Percentiles rank a stretch among this genome's conserved stretches.
Evolutionary conservation across 176 grass and related monocot genomes (phyloP).

Genomic region (Oryza meyeriana): DNA sequence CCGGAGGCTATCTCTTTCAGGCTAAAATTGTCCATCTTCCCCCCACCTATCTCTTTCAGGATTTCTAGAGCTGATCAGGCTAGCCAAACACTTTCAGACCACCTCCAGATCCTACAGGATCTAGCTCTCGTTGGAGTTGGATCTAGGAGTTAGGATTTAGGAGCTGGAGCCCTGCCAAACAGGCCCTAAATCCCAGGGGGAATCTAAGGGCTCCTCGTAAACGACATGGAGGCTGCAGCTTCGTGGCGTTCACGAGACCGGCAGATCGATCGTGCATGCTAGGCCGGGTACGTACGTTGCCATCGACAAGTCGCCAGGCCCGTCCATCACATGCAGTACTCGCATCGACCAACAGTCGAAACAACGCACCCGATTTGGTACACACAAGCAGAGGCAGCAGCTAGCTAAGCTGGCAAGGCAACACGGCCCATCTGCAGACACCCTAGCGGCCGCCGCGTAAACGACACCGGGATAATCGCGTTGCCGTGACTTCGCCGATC

Average conservation of each 20-base stretch:
- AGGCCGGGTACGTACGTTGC: neutral
- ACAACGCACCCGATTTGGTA: neutral
- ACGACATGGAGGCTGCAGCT: conserved; percentile 38
- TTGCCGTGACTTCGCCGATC: neutral
- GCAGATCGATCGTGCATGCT: neutral
- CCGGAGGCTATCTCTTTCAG: too few relatives aligned
- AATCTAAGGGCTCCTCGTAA: conserved; percentile 30
- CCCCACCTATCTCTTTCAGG: too few relatives aligned
- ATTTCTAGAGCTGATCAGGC: too few relatives aligned
- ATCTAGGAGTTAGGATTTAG: too few relatives aligned
- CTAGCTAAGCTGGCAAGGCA: too few relatives aligned
- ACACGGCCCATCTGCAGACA: neutral
- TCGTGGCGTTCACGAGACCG: conserved; percentile 25
- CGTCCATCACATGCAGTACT: neutral
- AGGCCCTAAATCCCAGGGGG: neutral
- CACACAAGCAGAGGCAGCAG: too few relatives aligned
- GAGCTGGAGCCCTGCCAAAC: too few relatives aligned
- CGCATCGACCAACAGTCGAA: neutral
- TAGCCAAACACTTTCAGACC: too few relatives aligned
- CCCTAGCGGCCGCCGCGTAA: conserved; percentile 2
- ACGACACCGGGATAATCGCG: neutral
- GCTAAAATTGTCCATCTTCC: too few relatives aligned
- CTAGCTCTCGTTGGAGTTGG: too few relatives aligned
- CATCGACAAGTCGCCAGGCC: neutral
- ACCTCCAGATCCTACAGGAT: too few relatives aligned